Percentiles rank a stretch among this genome's conserved stretches.
Conservation (phyloP, 2,329 filamentous ascomycete species). For the Aspergillus piperis region DNA sequence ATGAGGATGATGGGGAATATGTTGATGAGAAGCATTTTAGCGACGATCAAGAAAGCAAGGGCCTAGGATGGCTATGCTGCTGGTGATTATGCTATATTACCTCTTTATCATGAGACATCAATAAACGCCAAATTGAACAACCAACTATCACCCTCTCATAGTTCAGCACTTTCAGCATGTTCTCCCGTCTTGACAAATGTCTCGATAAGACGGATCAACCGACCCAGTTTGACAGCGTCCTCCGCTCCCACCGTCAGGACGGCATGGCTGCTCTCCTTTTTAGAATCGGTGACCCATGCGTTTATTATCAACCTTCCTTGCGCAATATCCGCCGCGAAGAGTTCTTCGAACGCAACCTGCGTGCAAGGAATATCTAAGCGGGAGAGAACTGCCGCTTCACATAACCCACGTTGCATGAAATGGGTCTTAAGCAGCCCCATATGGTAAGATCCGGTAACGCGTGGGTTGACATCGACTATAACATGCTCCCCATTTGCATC, state of each 20-base stretch:
- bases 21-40: no score
- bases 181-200: background rate
- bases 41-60: background rate
- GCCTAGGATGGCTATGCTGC: background rate
- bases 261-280: background rate
- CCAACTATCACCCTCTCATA: background rate
- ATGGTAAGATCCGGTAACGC: slow-evolving; percentile 8
- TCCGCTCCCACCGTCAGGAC: background rate
- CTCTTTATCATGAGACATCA: background rate
- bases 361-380: background rate
- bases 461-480: slow-evolving; percentile 10
- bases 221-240: background rate
- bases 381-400: background rate
- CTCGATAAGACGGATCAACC: background rate
- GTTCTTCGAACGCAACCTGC: background rate
- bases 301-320: slow-evolving; percentile 4
- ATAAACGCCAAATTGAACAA: background rate
- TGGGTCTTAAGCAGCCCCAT: slow-evolving; percentile 6
- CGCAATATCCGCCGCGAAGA: background rate
- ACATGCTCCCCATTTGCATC: background rate
- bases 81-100: background rate
- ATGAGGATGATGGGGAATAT: background rate
- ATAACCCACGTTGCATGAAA: background rate
- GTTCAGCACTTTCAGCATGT: background rate
- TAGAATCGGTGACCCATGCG: background rate